phyloP scores from a whole-genome alignment of 257 asterid genomes.

The Solanum arcanum region DNA sequence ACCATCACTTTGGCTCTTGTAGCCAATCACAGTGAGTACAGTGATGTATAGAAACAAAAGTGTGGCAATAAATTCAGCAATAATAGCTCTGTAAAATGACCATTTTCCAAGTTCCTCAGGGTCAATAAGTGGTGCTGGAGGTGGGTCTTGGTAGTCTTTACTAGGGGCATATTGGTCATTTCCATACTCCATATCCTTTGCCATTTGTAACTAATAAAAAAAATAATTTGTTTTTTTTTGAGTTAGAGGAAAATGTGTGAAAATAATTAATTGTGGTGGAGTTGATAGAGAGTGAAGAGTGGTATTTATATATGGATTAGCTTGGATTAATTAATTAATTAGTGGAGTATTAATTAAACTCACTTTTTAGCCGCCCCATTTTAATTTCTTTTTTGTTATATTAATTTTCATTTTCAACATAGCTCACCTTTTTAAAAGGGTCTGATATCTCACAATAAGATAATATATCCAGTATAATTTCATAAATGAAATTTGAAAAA shows the following conservation, averaged over 20 bases:
- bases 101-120: slow-evolving; percentile 45
- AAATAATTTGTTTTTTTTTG: not conserved
- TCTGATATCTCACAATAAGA: not conserved
- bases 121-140: slow-evolving; percentile 52
- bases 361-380: not conserved
- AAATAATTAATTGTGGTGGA: not conserved
- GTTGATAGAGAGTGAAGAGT: not conserved
- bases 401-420: not conserved
- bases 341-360: not conserved
- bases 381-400: not conserved
- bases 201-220: slow-evolving; percentile 11
- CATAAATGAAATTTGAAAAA: accelerated
- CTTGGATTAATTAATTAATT: not conserved
- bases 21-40: slow-evolving; percentile 59
- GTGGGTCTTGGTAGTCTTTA: slow-evolving; percentile 66
- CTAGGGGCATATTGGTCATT: not conserved
- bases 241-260: not conserved
- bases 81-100: slow-evolving; percentile 58
- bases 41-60: slow-evolving; percentile 54
- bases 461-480: not conserved
- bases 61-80: slow-evolving; percentile 63
- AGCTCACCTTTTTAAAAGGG: not conserved
- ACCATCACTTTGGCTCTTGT: slow-evolving; percentile 48
- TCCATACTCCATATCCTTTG: slow-evolving; percentile 36
- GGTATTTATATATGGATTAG: not conserved